Evolutionary conservation across 2,329 filamentous ascomycete genomes (phyloP).

Genomic region (Botrytis deweyae): DNA sequence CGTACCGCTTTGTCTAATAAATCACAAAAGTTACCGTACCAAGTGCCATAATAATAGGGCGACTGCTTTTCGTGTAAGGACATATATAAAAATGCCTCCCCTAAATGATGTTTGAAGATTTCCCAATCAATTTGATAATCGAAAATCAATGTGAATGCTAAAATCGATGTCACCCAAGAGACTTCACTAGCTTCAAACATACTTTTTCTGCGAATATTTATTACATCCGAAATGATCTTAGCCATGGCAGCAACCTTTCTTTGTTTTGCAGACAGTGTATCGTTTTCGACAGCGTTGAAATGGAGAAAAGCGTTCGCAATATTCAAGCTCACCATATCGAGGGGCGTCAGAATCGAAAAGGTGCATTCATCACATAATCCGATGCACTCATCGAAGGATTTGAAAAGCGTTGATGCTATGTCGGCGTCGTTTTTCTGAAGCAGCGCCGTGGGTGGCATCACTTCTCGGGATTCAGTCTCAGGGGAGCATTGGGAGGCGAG

Average conservation of each 20-base stretch:
- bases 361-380: background rate
- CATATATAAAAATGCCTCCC: background rate
- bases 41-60: rapidly evolving
- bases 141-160: too few relatives aligned
- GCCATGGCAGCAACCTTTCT: background rate
- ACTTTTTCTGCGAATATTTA: too few relatives aligned
- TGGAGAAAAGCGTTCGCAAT: background rate
- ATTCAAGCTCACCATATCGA: background rate
- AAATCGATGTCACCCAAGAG: too few relatives aligned
- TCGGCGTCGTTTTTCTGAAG: background rate
- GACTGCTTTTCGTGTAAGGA: too few relatives aligned
- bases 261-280: background rate
- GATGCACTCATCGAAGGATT: background rate
- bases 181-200: rapidly evolving
- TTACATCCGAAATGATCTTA: background rate
- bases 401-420: background rate
- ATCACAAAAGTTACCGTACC: too few relatives aligned
- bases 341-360: background rate
- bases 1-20: too few relatives aligned
- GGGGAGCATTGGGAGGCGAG: too few relatives aligned
- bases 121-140: too few relatives aligned
- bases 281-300: background rate
- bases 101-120: background rate
- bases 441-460: background rate
- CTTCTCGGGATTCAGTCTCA: too few relatives aligned